Conservation (phyloP, 2,329 filamentous ascomycete species). For the Magnaporthiopsis rhizophila region DNA sequence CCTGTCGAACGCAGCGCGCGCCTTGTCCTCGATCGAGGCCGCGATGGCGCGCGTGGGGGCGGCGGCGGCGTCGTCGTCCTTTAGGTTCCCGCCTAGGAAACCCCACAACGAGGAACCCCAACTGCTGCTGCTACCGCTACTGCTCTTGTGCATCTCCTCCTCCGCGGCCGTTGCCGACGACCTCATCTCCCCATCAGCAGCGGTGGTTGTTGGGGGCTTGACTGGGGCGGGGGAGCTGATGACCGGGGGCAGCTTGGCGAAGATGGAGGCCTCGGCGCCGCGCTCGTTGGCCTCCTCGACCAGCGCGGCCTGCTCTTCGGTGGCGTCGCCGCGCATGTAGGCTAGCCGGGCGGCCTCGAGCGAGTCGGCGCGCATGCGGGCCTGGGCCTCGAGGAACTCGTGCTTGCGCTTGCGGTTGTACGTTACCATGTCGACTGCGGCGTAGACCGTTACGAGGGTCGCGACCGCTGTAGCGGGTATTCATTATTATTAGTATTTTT, state of each 20-base stretch:
- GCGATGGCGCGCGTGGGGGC: slow-evolving; percentile 21
- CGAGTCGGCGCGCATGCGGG: slow-evolving; percentile 43
- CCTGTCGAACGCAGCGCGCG: slow-evolving; percentile 35
- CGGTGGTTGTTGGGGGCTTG: not conserved
- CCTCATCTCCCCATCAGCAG: not conserved
- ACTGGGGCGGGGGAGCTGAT: slow-evolving; percentile 33
- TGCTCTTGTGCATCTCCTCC: too few relatives aligned
- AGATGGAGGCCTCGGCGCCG: slow-evolving; percentile 26
- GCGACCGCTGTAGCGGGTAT: slow-evolving; percentile 37
- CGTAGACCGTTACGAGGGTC: slow-evolving; percentile 48
- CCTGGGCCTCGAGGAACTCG: slow-evolving; percentile 50
- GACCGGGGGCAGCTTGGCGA: slow-evolving; percentile 40
- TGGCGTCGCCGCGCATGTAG: slow-evolving; percentile 51
- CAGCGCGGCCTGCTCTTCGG: slow-evolving; percentile 45
- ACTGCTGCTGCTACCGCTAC: too few relatives aligned
- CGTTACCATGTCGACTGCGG: slow-evolving; percentile 52
- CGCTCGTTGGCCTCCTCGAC: slow-evolving; percentile 49
- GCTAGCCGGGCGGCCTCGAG: slow-evolving; percentile 50
- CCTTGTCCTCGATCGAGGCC: slow-evolving; percentile 29
- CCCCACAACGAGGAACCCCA: slow-evolving; percentile 21
- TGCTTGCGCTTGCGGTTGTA: slow-evolving; percentile 52
- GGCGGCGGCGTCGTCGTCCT: slow-evolving; percentile 21
- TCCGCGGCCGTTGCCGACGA: slow-evolving; percentile 2
- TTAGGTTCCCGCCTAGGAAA: slow-evolving; percentile 26
- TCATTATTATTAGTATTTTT: too few relatives aligned